Conservation (phyloP, 179 eudicot species). For the Silene coronaria region DNA sequence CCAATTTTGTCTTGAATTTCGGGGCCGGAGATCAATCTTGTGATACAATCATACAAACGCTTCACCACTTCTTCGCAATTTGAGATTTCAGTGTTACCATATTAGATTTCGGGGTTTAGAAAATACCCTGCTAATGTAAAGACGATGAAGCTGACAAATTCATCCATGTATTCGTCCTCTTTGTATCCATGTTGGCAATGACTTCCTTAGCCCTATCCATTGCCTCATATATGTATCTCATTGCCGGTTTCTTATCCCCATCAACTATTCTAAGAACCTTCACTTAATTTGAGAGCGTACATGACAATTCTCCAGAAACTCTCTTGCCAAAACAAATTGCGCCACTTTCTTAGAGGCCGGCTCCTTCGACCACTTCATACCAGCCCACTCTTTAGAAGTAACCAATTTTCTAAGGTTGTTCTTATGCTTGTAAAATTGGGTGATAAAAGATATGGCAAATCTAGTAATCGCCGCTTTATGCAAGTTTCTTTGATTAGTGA, state of each 20-base stretch:
- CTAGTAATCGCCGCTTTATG: neutral
- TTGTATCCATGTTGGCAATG: neutral
- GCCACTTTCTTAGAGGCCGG: neutral
- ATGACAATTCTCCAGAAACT: neutral
- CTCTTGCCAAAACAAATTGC: neutral
- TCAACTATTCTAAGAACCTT: no score
- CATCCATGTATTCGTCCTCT: neutral
- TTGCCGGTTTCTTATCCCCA: no score
- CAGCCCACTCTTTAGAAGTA: slow-evolving; percentile 7
- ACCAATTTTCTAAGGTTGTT: slow-evolving; percentile 14
- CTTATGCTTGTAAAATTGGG: slow-evolving; percentile 15
- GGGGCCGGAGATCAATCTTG: neutral
- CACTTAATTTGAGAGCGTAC: no score
- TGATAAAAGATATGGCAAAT: slow-evolving; percentile 1
- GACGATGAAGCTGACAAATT: slow-evolving; percentile 13
- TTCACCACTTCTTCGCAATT: slow-evolving; percentile 11
- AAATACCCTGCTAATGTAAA: slow-evolving; percentile 3
- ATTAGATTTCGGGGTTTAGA: neutral
- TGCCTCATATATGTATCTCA: slow-evolving; percentile 4
- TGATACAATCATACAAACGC: slow-evolving; percentile 9
- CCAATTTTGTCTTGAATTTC: slow-evolving; percentile 7
- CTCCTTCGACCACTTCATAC: slow-evolving; percentile 6
- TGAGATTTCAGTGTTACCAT: neutral
- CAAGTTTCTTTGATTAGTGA: slow-evolving; percentile 2
- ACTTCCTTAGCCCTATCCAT: slow-evolving; percentile 22